Conservation (phyloP, 108 stramenopile species). For the Cyclotella atomus region DNA sequence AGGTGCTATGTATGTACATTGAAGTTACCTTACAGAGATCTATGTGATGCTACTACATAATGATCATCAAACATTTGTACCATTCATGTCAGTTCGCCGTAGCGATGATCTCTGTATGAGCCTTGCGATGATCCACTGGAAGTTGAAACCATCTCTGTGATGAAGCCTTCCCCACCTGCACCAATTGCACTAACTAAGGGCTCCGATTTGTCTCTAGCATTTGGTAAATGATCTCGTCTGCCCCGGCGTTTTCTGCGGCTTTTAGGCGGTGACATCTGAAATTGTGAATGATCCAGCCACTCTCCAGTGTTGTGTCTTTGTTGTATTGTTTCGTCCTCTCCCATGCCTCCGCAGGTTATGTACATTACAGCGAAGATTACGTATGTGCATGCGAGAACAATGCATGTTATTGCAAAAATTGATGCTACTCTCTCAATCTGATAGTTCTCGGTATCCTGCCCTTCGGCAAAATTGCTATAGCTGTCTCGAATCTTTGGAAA, state of each 20-base stretch:
- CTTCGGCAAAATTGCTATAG: constrained; percentile 52
- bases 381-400: constrained; percentile 78
- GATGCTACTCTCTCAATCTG: constrained; percentile 83
- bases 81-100: no score
- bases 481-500: constrained; percentile 40
- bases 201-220: constrained; percentile 36
- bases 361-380: constrained; percentile 71
- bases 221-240: constrained; percentile 26
- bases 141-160: constrained; percentile 41
- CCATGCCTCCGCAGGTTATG: constrained; percentile 46
- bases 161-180: constrained; percentile 43
- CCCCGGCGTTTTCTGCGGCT: constrained; percentile 29
- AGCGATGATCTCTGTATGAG: no score
- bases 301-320: constrained; percentile 5
- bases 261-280: constrained; percentile 36
- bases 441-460: constrained; percentile 54
- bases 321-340: constrained; percentile 15
- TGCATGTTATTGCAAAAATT: constrained; percentile 74
- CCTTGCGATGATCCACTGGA: constrained; percentile 48
- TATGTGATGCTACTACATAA: no score
- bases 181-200: constrained; percentile 36
- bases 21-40: no score
- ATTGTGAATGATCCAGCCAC: constrained; percentile 32
- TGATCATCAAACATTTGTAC: no score
- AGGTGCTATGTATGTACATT: no score